Evolutionary conservation across 192 early-diverging fungal species (phyloP), one percentile per base, ranked within the genome.

Genomic region (Dissophora globulifera): DNA sequence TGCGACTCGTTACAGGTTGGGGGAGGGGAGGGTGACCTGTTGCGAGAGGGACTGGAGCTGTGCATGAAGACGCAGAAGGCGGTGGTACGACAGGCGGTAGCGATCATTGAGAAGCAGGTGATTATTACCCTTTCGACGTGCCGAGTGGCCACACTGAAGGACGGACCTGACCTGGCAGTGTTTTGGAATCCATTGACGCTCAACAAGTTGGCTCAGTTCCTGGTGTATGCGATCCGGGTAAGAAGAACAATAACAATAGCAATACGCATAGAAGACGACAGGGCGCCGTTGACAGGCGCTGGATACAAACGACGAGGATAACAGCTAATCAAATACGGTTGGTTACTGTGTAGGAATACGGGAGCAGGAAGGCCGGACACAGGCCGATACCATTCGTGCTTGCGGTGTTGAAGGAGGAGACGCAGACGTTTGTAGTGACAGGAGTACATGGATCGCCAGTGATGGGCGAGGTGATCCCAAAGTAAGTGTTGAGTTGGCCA

Each of bases 1-100:
- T 97, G 92, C 62, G 96, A 98, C 66, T 89, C 96, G 7, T 76
- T 98, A 17, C 85, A 85, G 31, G 81, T 68, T 78, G 87, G 64
- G 23, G 69, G 50, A 5, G 41, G 41, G 26, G 65, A 62, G 6
- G 58, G 62, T 27, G 46, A 65, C 22, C 46, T 57, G 2, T 52
- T 92, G 16, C 58, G 69, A 15, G 68, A 69, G 17, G 96, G 96
- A 12, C 84, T 97, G 35, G 80, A 82, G 11, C 60, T 90, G 6
- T 88, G 93, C 10, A 92, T 92, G 86, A 81, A 88, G 52, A 85
- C 91, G 46, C 96, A 97, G 69, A 78, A 80, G 31, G 83, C 84
- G 1, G 83, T 96, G 25, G 90, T 97, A 1, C 83, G 87, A n/a
- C 92, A 92, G 47, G 94, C 89, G 31, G 80, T 91, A 0, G 67